Evolutionary conservation across 2,329 filamentous ascomycete genomes (phyloP), one percentile per base, ranked within the genome.

Genomic region (Colletotrichum sp.): DNA sequence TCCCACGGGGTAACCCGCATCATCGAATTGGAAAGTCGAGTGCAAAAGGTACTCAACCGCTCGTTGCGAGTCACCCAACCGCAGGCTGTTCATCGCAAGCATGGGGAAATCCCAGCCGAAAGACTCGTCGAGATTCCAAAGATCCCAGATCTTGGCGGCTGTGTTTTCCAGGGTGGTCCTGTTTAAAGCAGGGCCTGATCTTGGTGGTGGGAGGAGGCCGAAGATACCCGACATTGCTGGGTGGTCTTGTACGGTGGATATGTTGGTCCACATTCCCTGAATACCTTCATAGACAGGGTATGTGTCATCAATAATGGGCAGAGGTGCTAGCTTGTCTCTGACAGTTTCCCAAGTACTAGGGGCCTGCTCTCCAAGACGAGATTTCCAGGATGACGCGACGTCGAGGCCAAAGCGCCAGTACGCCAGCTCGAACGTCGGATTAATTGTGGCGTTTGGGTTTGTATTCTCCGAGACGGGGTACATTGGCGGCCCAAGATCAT

Each of bases 401-500:
- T 88, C 85, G 18, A 92, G 83, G 2, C 90, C 90, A 73, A 92
- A 92, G 18, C 87, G 84, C 90, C 90, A 92, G 79, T 92, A 92
- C 8, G 90, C 87, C 8, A 89, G 81, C 81, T 92, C 90, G 70
- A 92, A 92, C 0, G 89, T 86, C 21, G 90, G 88, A 76, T 92
- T 92, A 4, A 87, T 78, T 0, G 90, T 91, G 2, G 77, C 80
- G 73, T 91, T 91, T 1, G 90, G 89, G 13, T 85, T 84, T 0
- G 90, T 91, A 75, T 91, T 92, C 77, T 92, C 90, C 2, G 87
- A 85, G 1, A 84, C 86, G 1, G 85, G 84, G 24, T 86, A 86
- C 76, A 86, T 80, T 18, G 86, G 86, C 16, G 86, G 84, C 0
- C 86, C 86, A 8, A 87, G 80, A 65, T 87, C 90, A 76, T 90